These are phyloP conservation scores for Chaetomium tenue DNA, from an alignment of 495 filamentous ascomycete species.

Conservation along the genomic window DNA sequence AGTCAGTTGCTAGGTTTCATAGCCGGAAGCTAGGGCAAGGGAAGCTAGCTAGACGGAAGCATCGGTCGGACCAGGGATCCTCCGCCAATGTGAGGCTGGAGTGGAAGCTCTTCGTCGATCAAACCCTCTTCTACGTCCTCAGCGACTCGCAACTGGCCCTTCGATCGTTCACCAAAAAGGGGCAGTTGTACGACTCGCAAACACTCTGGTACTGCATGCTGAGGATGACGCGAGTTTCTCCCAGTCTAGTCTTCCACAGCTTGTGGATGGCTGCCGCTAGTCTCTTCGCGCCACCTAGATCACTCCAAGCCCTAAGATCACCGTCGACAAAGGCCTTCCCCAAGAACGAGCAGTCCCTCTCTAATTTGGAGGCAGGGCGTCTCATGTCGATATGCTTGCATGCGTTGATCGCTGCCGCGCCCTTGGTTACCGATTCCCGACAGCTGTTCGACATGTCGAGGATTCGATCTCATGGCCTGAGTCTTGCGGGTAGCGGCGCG, in stretches of 20 bases:
- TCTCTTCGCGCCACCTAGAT: slow-evolving; percentile 63
- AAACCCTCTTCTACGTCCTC: slow-evolving; percentile 71
- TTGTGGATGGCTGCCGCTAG: slow-evolving; percentile 70
- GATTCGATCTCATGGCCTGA: slow-evolving; percentile 48
- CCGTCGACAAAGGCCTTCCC: slow-evolving; percentile 44
- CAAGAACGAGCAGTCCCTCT: slow-evolving; percentile 36
- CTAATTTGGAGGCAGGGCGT: slow-evolving; percentile 48
- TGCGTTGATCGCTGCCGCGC: slow-evolving; percentile 52
- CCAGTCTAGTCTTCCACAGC: slow-evolving; percentile 65
- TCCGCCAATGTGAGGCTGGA: slow-evolving; percentile 37
- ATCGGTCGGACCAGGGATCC: slow-evolving; percentile 23
- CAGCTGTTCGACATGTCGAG: slow-evolving; percentile 53
- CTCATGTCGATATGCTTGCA: slow-evolving; percentile 55
- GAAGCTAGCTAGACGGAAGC: slow-evolving; percentile 41
- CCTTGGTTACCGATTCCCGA: slow-evolving; percentile 44
- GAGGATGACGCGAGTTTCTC: slow-evolving; percentile 50
- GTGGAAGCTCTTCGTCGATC: slow-evolving; percentile 63
- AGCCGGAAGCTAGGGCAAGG: slow-evolving; percentile 28
- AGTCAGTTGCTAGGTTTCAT: slow-evolving; percentile 33
- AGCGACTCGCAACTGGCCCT: slow-evolving; percentile 63
- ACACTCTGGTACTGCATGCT: slow-evolving; percentile 54
- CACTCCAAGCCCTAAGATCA: slow-evolving; percentile 48
- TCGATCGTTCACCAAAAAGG: slow-evolving; percentile 59
- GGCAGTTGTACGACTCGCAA: slow-evolving; percentile 50
- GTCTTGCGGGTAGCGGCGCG: slow-evolving; percentile 37